phyloP scores from a whole-genome alignment of 768 basidiomycete species.

The Lentinus tigrinus region DNA sequence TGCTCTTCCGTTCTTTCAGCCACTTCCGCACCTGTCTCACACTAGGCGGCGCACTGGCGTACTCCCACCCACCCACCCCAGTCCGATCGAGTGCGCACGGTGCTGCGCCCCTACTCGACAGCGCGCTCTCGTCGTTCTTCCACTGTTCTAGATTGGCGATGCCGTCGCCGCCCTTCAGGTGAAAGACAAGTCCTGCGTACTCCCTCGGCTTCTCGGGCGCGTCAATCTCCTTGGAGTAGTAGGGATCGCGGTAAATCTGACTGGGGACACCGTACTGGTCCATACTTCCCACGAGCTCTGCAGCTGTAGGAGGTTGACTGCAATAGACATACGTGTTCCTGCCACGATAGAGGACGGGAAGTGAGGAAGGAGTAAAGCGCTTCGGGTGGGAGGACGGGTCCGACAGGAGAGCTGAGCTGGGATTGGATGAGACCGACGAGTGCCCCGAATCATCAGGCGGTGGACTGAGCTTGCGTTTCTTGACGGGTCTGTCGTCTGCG shows the following conservation, averaged over 20 bases:
- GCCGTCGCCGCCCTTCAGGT: conserved; percentile 62
- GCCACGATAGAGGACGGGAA: conserved; percentile 23
- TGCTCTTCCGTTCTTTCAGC: conserved; percentile 38
- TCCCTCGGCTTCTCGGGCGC: conserved; percentile 67
- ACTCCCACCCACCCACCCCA: conserved; percentile 75
- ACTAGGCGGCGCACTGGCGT: conserved; percentile 67
- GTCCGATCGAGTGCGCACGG: conserved; percentile 19
- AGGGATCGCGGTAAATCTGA: conserved; percentile 74
- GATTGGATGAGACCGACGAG: background rate
- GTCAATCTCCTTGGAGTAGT: conserved; percentile 73
- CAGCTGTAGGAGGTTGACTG: conserved; percentile 47
- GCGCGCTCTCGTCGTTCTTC: conserved; percentile 18
- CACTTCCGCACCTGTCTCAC: conserved; percentile 52
- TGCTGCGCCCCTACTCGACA: background rate
- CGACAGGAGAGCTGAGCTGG: background rate
- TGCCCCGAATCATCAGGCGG: background rate
- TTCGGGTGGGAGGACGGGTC: background rate
- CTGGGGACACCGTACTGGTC: conserved; percentile 48
- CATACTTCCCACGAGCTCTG: conserved; percentile 45
- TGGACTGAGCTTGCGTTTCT: conserved; percentile 8
- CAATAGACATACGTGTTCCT: conserved; percentile 44
- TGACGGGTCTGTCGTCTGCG: conserved; percentile 2
- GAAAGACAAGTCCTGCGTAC: conserved; percentile 78
- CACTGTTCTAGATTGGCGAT: conserved; percentile 63
- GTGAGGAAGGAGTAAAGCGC: background rate